phyloP scores from a whole-genome alignment of 139 green algal species.

The Chlamydomonas urium region DNA sequence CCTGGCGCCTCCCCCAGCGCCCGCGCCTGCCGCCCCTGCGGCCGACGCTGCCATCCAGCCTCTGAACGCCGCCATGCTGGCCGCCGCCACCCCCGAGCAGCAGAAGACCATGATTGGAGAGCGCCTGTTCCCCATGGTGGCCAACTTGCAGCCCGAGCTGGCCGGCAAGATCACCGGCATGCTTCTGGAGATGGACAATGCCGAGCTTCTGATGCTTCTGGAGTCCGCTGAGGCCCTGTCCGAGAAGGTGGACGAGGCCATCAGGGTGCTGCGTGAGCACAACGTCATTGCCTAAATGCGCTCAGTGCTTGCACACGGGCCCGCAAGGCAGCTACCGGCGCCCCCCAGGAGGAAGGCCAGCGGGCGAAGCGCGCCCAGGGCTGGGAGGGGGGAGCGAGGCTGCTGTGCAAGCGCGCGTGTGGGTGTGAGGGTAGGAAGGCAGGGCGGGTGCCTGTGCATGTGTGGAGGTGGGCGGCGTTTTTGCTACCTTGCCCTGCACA shows the following conservation, averaged over 20 bases:
- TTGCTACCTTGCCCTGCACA: no score
- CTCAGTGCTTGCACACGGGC: constrained; percentile 12
- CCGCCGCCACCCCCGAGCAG: constrained; percentile 69
- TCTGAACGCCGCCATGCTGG: constrained; percentile 65
- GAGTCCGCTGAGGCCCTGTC: constrained; percentile 67
- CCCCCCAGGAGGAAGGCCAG: no score
- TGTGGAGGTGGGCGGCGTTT: no score
- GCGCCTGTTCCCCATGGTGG: constrained; percentile 80
- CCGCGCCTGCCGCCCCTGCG: constrained; percentile 19
- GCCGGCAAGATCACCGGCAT: constrained; percentile 95
- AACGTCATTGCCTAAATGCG: constrained; percentile 65
- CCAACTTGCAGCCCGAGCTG: constrained; percentile 68
- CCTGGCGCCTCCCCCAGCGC: constrained; percentile 30
- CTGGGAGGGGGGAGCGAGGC: no score
- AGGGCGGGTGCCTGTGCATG: no score
- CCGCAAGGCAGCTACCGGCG: no score
- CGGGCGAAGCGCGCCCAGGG: no score
- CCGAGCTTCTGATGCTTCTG: constrained; percentile 84
- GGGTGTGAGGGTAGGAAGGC: no score
- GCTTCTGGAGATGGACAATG: constrained; percentile 94
- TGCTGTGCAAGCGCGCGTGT: no score
- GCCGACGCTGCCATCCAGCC: constrained; percentile 24
- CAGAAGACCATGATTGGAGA: constrained; percentile 91
- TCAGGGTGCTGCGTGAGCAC: constrained; percentile 80
- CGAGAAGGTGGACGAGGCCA: constrained; percentile 86